A percentile compares a stretch with the other conserved stretches of the same genome.
These are phyloP conservation scores for Daldinia eschscholtzii DNA, from an alignment of 2,329 filamentous ascomycete genomes.

Conservation along the genomic window DNA sequence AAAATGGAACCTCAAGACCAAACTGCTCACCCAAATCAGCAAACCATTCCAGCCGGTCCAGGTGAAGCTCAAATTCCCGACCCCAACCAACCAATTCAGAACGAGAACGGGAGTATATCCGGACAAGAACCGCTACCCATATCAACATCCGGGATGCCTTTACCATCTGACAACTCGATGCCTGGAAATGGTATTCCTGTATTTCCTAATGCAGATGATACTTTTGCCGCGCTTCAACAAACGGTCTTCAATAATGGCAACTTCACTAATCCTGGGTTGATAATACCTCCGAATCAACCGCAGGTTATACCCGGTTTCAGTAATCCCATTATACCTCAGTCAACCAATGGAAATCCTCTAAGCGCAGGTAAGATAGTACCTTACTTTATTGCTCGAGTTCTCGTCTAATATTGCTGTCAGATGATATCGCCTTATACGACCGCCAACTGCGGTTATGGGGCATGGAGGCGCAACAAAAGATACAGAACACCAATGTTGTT, in stretches of 20 bases:
- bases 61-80: conserved; percentile 25
- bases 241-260: conserved; percentile 41
- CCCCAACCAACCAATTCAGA: conserved; percentile 22
- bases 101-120: conserved; percentile 24
- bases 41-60: conserved; percentile 14
- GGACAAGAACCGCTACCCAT: conserved; percentile 31
- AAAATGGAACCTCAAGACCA: conserved; percentile 41
- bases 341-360: conserved; percentile 48
- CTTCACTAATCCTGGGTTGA: conserved; percentile 36
- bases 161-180: conserved; percentile 26
- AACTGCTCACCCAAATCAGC: conserved; percentile 23
- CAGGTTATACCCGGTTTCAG: conserved; percentile 28
- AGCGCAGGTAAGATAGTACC: conserved; percentile 53
- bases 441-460: conserved; percentile 98
- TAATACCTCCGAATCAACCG: conserved; percentile 38
- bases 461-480: conserved; percentile 91
- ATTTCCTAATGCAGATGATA: conserved; percentile 35
- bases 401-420: conserved; percentile 58
- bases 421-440: conserved; percentile 97
- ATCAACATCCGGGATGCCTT: conserved; percentile 20
- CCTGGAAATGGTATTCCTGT: conserved; percentile 33
- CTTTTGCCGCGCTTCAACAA: conserved; percentile 37
- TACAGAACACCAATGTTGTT: conserved; percentile 89
- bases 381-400: conserved; percentile 5
- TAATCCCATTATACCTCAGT: conserved; percentile 27